Percentiles rank a stretch among this genome's conserved stretches.
Conservation (phyloP, 345 rosid genomes). For the Ceriops zippeliana region DNA sequence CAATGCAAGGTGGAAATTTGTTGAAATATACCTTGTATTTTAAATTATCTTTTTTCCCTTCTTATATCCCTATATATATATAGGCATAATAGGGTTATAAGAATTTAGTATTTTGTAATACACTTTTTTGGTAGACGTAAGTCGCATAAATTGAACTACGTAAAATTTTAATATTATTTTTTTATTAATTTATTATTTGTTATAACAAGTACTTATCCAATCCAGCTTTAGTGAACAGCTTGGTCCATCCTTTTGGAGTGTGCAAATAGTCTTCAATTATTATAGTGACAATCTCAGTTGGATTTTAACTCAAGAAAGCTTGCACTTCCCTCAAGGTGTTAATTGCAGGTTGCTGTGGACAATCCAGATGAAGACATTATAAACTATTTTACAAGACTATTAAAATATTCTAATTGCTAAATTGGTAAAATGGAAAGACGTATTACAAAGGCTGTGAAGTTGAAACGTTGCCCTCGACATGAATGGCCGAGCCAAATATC, state of each 20-base stretch:
- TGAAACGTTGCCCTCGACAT: constrained; percentile 83
- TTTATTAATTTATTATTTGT: too few species aligned
- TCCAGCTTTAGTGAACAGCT: constrained; percentile 70
- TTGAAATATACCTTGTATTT: too few species aligned
- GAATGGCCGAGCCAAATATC: constrained; percentile 99
- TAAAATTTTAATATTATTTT: too few species aligned
- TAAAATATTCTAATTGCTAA: constrained; percentile 7
- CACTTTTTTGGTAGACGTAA: too few species aligned
- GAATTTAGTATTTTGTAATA: too few species aligned
- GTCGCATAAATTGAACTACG: too few species aligned
- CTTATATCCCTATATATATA: too few species aligned
- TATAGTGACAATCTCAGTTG: constrained; percentile 83
- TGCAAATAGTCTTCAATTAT: constrained; percentile 92
- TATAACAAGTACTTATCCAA: constrained; percentile 80
- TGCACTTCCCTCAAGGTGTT: constrained; percentile 85
- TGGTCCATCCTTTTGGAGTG: constrained; percentile 73
- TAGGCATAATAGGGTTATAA: too few species aligned
- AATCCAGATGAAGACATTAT: constrained; percentile 15
- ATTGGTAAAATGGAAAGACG: constrained; percentile 13
- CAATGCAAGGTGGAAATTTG: too few species aligned
- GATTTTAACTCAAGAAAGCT: constrained; percentile 70
- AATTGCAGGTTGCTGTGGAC: constrained; percentile 81
- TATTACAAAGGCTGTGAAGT: constrained; percentile 95
- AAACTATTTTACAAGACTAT: constrained; percentile 1
- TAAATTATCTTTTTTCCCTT: too few species aligned